Percentiles rank a stretch among this genome's conserved stretches.
Evolutionary conservation across 768 basidiomycete species (phyloP).

Genomic region (Mycena galopus): DNA sequence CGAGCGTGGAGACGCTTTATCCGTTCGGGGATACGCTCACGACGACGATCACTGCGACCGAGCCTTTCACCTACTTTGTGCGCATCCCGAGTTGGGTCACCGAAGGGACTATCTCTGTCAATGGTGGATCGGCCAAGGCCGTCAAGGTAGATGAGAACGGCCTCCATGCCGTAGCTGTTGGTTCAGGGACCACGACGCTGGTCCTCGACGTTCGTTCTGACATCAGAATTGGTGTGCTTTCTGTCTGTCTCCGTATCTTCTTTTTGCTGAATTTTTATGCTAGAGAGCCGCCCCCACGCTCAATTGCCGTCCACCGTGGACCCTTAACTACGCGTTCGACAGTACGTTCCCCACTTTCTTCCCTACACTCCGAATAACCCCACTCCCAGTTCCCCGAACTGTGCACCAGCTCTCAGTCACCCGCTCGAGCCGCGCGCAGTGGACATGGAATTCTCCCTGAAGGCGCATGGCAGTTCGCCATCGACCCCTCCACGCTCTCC

Average conservation of each 20-base stretch:
- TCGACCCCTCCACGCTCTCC: constrained; percentile 60
- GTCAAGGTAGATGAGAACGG: constrained; percentile 57
- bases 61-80: constrained; percentile 52
- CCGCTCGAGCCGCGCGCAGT: constrained; percentile 59
- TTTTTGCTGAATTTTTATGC: neutral
- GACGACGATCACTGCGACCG: constrained; percentile 49
- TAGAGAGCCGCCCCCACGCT: constrained; percentile 65
- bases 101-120: constrained; percentile 49
- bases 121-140: constrained; percentile 49
- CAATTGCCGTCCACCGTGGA: constrained; percentile 67
- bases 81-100: constrained; percentile 57
- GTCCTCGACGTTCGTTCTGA: constrained; percentile 60
- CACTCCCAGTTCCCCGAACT: constrained; percentile 46
- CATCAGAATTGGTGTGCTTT: constrained; percentile 57
- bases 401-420: constrained; percentile 57
- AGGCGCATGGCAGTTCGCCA: constrained; percentile 66
- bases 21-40: constrained; percentile 54
- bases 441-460: constrained; percentile 63
- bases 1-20: constrained; percentile 54
- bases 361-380: neutral
- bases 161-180: constrained; percentile 55
- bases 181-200: constrained; percentile 59
- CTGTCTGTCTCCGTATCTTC: neutral
- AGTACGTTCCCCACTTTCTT: constrained; percentile 45
- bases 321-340: constrained; percentile 70